phyloP scores from a whole-genome alignment of 2,329 filamentous ascomycete species.

The Pseudogymnoascus sp. region DNA sequence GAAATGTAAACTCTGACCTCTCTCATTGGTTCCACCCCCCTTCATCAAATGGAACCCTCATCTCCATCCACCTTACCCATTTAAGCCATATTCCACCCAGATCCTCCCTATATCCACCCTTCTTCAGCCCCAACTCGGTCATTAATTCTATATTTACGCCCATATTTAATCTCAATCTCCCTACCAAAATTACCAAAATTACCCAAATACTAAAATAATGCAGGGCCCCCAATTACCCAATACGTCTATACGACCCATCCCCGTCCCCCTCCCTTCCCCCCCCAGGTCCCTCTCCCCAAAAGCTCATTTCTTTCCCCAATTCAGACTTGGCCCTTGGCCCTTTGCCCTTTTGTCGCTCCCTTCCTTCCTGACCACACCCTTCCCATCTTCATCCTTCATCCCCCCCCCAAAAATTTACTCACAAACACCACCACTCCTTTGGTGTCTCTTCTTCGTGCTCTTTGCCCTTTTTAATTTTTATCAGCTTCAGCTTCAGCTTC shows the following conservation, averaged over 20 bases:
- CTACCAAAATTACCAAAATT: not conserved
- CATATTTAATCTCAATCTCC: not conserved
- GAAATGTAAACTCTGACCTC: not conserved
- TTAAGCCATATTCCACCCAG: not conserved
- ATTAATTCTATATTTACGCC: not conserved
- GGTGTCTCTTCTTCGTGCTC: slow-evolving; percentile 14
- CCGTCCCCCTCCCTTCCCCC: not conserved
- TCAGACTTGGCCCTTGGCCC: not conserved
- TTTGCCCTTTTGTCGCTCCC: slow-evolving; percentile 9
- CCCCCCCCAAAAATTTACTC: not conserved
- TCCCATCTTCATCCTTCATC: not conserved
- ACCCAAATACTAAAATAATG: not conserved
- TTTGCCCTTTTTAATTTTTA: slow-evolving; percentile 14
- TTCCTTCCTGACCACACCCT: slow-evolving; percentile 5
- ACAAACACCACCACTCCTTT: not conserved
- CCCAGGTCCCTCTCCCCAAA: not conserved
- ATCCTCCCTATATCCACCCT: not conserved
- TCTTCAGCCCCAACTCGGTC: not conserved
- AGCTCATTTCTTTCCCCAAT: not conserved
- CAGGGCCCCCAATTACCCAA: not conserved
- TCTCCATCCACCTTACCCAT: not conserved
- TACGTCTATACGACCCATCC: not conserved
- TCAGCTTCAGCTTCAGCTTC: slow-evolving; percentile 14
- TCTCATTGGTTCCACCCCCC: not conserved
- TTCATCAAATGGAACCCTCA: not conserved